Base-by-base conservation (phyloP, 495 filamentous ascomycete species). In the Clohesyomyces aquaticus region DNA sequence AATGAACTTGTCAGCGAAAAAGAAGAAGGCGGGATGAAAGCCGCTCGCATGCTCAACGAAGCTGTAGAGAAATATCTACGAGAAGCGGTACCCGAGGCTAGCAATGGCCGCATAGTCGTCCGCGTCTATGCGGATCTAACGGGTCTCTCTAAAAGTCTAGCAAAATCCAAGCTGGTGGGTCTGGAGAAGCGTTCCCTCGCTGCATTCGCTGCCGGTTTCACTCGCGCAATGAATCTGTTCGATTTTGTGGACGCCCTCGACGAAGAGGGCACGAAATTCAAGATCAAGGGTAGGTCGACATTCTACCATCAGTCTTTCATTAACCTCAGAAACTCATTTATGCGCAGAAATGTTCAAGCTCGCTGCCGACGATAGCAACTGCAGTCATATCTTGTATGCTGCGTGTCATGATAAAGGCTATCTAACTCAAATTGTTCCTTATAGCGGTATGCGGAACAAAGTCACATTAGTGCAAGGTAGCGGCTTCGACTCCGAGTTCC, bases 381-480 rank as follows among this genome's bases (percentile, higher is more conserved):
- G 87, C 77, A 84, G 82, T 54, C 85, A 88, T 72, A 84, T 89
- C 35, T 83, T 84, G 67, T 85, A 86, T 55, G 86, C 83, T 8
- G 82, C 80, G 35, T 88, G 85, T 63, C 84, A 88, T 56, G 84
- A 89, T 61, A 77, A 76, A 14, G 81, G 81, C 32, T 88, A 87
- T 72, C 72, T 83, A 18, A 79, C 81, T 14, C 73, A 83, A 38
- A 65, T 89, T 14, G 81, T 80, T 12, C 81, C 80, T 14, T 83
- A 82, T 38, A 43, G 48, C 54, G 43, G 70, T 41, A 22, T 65
- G 52, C 19, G 48, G 19, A 69, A 73, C 12, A 78, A 80, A 22
- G 79, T 87, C 52, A 85, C 83, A 6, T 77, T 87, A 14, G 70
- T 88, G 43, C 78, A 78, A 65, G 62, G 52, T 8, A 54, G 65